Percentiles rank a stretch among this genome's conserved stretches.
These are phyloP conservation scores for Kluyveromyces lactis DNA, from an alignment of 805 yeast species.

Conservation along the genomic window DNA sequence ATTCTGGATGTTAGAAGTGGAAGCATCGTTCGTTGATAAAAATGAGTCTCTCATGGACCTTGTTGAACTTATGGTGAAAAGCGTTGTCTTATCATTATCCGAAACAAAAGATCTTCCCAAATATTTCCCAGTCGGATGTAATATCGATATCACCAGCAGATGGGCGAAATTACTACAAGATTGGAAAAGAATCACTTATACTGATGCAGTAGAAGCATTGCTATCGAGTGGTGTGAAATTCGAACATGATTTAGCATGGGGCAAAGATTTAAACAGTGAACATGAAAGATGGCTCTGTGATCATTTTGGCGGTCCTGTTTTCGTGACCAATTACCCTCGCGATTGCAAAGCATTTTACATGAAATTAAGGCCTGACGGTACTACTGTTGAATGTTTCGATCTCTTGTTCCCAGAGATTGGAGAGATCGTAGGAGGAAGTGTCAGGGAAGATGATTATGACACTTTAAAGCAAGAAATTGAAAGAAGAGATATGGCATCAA, in stretches of 20 bases:
- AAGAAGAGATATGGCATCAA: slow-evolving; percentile 44
- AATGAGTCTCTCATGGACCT: slow-evolving; percentile 55
- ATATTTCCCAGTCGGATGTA: slow-evolving; percentile 11
- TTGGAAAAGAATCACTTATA: slow-evolving; percentile 71
- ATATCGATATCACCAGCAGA: slow-evolving; percentile 30
- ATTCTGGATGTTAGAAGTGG: slow-evolving; percentile 98
- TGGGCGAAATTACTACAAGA: slow-evolving; percentile 49
- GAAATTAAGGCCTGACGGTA: slow-evolving; percentile 43
- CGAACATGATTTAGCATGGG: slow-evolving; percentile 42
- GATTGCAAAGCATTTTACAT: slow-evolving; percentile 84
- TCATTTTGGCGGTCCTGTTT: slow-evolving; percentile 64
- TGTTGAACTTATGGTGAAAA: slow-evolving; percentile 62
- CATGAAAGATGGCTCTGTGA: slow-evolving; percentile 87
- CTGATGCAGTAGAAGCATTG: slow-evolving; percentile 60
- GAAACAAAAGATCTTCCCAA: slow-evolving; percentile 18
- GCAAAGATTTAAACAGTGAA: slow-evolving; percentile 67
- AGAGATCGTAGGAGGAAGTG: slow-evolving; percentile 88
- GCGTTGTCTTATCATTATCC: slow-evolving; percentile 32
- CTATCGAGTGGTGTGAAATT: slow-evolving; percentile 11
- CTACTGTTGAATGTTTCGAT: slow-evolving; percentile 86
- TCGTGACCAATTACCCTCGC: slow-evolving; percentile 82
- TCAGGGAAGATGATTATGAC: slow-evolving; percentile 66
- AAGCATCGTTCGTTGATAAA: slow-evolving; percentile 55
- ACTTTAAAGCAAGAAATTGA: slow-evolving; percentile 42
- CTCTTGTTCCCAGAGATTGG: slow-evolving; percentile 85